Evolutionary conservation across 176 grass and related monocot species (phyloP).

Genomic region (Carex scoparia): DNA sequence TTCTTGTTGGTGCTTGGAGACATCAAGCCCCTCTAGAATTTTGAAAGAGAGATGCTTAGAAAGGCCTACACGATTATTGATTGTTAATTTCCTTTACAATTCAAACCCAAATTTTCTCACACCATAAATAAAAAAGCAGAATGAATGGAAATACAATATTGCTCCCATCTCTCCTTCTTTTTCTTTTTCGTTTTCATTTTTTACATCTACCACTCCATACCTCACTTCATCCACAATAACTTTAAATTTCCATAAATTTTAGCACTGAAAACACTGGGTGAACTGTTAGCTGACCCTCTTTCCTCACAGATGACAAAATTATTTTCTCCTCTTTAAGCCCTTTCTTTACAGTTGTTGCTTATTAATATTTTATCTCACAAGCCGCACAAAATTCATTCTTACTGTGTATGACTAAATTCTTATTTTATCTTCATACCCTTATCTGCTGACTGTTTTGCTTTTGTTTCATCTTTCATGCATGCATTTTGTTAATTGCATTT

Average conservation of each 20-base stretch:
- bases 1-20: too few species aligned
- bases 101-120: background rate
- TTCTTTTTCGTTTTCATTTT: background rate
- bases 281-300: background rate
- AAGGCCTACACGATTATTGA: too few species aligned
- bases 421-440: background rate
- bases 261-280: background rate
- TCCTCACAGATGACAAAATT: background rate
- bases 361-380: background rate
- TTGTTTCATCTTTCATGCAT: background rate
- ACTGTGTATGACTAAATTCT: background rate
- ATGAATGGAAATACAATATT: background rate
- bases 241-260: background rate
- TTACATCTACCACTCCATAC: background rate
- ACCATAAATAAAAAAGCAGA: background rate
- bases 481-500: background rate
- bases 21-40: too few species aligned
- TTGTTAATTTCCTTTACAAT: too few species aligned
- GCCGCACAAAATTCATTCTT: background rate
- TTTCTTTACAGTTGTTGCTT: background rate
- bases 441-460: background rate
- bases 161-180: background rate
- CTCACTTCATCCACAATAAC: background rate
- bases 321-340: background rate
- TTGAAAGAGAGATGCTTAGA: too few species aligned